Evolutionary conservation across 352 stramenopile species (phyloP).

Genomic region (Phytophthora idaei): DNA sequence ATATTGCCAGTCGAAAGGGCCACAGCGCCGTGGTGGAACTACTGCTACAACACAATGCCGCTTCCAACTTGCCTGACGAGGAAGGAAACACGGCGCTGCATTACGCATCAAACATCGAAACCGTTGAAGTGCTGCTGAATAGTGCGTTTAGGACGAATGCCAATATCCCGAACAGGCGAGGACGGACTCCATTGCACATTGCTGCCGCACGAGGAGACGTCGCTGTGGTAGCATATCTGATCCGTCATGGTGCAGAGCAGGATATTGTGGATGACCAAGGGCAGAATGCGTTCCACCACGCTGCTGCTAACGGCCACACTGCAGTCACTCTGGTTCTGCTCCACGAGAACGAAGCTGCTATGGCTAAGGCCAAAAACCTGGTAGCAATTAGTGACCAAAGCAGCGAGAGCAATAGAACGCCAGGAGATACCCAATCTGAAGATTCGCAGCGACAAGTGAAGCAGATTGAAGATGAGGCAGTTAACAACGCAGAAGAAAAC

Average conservation of each 20-base stretch:
- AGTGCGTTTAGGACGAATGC: constrained; percentile 70
- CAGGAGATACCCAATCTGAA: constrained; percentile 5
- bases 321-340: constrained; percentile 74
- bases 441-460: constrained; percentile 11
- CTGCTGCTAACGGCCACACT: constrained; percentile 80
- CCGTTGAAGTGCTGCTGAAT: constrained; percentile 66
- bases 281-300: constrained; percentile 83
- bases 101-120: constrained; percentile 66
- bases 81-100: constrained; percentile 86
- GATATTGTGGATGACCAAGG: constrained; percentile 84
- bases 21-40: constrained; percentile 69
- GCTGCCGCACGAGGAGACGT: constrained; percentile 71
- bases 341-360: constrained; percentile 57
- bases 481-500: background rate
- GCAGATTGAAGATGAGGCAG: constrained; percentile 12
- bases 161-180: constrained; percentile 81
- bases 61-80: constrained; percentile 75
- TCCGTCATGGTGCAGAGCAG: constrained; percentile 71
- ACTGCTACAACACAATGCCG: constrained; percentile 67
- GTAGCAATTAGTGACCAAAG: constrained; percentile 8
- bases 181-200: constrained; percentile 77
- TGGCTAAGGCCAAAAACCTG: constrained; percentile 21
- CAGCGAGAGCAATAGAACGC: constrained; percentile 13
- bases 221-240: constrained; percentile 77
- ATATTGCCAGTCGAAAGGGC: constrained; percentile 77